phyloP scores from a whole-genome alignment of 2,329 filamentous ascomycete genomes.

The Penicillium sp. region DNA sequence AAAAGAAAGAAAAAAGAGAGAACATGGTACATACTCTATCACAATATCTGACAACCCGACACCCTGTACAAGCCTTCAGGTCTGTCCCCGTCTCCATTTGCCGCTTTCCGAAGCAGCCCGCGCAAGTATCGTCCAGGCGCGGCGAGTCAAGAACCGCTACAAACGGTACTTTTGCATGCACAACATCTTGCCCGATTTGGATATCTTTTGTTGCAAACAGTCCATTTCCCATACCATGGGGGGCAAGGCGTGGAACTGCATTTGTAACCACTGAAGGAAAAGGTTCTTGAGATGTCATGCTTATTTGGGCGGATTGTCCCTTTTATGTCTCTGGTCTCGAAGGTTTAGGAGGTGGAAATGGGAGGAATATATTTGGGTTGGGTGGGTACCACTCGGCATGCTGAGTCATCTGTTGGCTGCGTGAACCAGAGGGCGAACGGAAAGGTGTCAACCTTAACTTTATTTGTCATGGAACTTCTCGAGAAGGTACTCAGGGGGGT shows the following conservation, averaged over 20 bases:
- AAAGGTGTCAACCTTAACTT: too few relatives aligned
- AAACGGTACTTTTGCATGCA: conserved; percentile 47
- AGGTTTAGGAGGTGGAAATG: too few relatives aligned
- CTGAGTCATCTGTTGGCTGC: too few relatives aligned
- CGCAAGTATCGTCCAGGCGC: conserved; percentile 51
- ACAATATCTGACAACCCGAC: conserved; percentile 55
- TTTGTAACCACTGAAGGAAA: conserved; percentile 19
- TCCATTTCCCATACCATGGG: conserved; percentile 44
- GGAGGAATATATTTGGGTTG: too few relatives aligned
- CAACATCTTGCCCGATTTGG: conserved; percentile 44
- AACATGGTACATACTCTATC: conserved; percentile 43
- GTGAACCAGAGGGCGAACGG: too few relatives aligned
- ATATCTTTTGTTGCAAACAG: conserved; percentile 50
- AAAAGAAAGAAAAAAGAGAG: neutral
- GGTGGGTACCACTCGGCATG: too few relatives aligned
- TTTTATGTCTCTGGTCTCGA: too few relatives aligned
- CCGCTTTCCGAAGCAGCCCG: conserved; percentile 49
- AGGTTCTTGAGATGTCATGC: conserved; percentile 15
- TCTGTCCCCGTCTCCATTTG: conserved; percentile 19
- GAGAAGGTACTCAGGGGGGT: too few relatives aligned
- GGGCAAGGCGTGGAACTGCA: conserved; percentile 19
- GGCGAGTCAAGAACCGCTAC: conserved; percentile 50
- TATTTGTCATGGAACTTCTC: too few relatives aligned
- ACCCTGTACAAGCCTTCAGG: conserved; percentile 54
- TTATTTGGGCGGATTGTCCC: too few relatives aligned